phyloP scores from a whole-genome alignment of 371 early-diverging fungal genomes.

The Mortierella sp. region DNA sequence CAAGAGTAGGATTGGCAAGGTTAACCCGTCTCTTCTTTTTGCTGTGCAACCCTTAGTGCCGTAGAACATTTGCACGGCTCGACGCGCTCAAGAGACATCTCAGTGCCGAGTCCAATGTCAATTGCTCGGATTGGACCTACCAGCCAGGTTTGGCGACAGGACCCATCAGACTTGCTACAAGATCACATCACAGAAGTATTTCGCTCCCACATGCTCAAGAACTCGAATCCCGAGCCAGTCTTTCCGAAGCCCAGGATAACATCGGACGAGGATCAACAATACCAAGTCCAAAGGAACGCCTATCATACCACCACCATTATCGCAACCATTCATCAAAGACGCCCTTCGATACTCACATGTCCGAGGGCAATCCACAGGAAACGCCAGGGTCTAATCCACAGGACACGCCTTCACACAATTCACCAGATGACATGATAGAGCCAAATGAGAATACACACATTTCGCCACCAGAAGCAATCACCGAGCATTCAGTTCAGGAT shows the following conservation, averaged over 20 bases:
- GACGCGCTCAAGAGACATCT: constrained; percentile 84
- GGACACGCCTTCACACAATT: background rate
- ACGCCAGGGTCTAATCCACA: too few relatives aligned
- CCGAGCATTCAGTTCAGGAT: constrained; percentile 16
- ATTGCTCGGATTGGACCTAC: constrained; percentile 56
- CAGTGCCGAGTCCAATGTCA: constrained; percentile 63
- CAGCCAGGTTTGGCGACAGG: constrained; percentile 22
- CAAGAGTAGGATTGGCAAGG: too few relatives aligned
- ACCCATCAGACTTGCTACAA: background rate
- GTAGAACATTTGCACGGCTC: constrained; percentile 76
- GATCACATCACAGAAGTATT: constrained; percentile 26
- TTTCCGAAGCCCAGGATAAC: background rate
- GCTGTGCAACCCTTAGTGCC: constrained; percentile 42
- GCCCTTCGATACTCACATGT: background rate
- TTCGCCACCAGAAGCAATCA: constrained; percentile 6
- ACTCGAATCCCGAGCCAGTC: background rate
- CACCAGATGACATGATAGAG: background rate
- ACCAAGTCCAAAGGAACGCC: constrained; percentile 21
- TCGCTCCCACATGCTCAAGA: constrained; percentile 28
- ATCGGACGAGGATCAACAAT: constrained; percentile 13
- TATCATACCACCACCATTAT: constrained; percentile 12
- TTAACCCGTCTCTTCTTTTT: too few relatives aligned
- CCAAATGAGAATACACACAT: background rate
- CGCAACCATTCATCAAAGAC: constrained; percentile 8
- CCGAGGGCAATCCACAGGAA: too few relatives aligned